Evolutionary conservation across 768 basidiomycete species (phyloP).

Genomic region (Polyporus arcularius): DNA sequence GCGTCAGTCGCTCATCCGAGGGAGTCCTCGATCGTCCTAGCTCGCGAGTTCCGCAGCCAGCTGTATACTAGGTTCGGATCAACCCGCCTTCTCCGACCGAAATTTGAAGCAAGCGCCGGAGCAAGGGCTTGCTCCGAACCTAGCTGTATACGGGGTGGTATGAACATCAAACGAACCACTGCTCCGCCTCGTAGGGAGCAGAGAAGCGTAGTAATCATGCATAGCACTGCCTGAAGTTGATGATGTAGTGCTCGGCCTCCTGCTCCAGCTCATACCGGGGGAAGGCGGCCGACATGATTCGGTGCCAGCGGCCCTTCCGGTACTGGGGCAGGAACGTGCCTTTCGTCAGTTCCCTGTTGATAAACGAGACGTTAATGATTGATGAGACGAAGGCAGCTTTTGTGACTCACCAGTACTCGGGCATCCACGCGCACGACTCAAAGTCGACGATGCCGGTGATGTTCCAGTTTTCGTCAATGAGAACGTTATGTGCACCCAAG

Average conservation of each 20-base stretch:
- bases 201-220: not conserved
- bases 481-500: constrained; percentile 38
- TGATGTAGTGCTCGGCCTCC: constrained; percentile 10
- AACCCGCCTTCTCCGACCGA: no score
- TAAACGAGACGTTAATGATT: not conserved
- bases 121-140: no score
- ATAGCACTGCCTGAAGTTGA: constrained; percentile 3
- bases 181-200: no score
- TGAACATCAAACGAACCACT: no score
- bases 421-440: constrained; percentile 25
- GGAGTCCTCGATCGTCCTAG: no score
- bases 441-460: constrained; percentile 27
- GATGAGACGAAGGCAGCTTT: no score
- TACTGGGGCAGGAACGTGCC: constrained; percentile 7
- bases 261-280: not conserved
- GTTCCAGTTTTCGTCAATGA: constrained; percentile 28
- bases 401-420: constrained; percentile 23
- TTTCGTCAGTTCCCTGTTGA: constrained; percentile 6
- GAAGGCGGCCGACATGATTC: constrained; percentile 10
- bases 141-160: no score
- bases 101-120: no score
- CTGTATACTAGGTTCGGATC: no score
- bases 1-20: no score
- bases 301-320: constrained; percentile 6
- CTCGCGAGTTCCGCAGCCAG: no score